Evolutionary conservation across 768 basidiomycete genomes (phyloP), one percentile per base, ranked within the genome.

Genomic region (Kwoniella dendrophila): DNA sequence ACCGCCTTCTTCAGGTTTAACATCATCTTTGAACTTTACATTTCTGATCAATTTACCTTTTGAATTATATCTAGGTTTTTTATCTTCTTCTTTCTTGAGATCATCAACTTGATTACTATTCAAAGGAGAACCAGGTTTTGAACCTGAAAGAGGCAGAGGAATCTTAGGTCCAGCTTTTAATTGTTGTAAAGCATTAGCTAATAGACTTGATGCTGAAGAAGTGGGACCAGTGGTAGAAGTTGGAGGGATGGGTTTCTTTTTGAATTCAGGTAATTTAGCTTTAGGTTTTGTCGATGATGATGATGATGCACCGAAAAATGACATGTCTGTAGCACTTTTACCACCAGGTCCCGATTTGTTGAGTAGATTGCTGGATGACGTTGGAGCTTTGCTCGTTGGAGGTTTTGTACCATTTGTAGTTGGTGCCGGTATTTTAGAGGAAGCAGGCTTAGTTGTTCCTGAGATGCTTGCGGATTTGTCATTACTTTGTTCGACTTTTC

Each of bases 21-120:
- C 64, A 12, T 56, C 11, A 57, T 75, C 73, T 22, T 57, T 62
- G 43, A 72, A 75, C 33, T 63, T 27, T 4, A 75, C 72, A n/a
- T 40, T 55, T 22, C 60, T 53, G 30, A 50, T 49, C 22, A 50
- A 16, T 48, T 41, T 58, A 6, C 58, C 52, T 32, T 74, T 74
- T 14, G 54, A 43, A 30, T 65, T 69, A 41, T 55, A 54, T 18
- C 38, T 16, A 16, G 33, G 32, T 16, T 59, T 38, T 38, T 56
- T 60, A 16, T 16, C 27, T 34, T 51, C 51, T 64, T 56, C 51
- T 58, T 33, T 58, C 48, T 55, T 45, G 18, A 20, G 14, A 22
- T 54, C 33, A 4, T 7, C 41, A 14, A 43, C n/a, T n/a, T n/a
- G n/a, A n/a, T n/a, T n/a, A n/a, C n/a, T 24, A 12, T 32, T 34